Evolutionary conservation across 2,329 filamentous ascomycete species (phyloP).

Genomic region (Aspergillus luchuensis): DNA sequence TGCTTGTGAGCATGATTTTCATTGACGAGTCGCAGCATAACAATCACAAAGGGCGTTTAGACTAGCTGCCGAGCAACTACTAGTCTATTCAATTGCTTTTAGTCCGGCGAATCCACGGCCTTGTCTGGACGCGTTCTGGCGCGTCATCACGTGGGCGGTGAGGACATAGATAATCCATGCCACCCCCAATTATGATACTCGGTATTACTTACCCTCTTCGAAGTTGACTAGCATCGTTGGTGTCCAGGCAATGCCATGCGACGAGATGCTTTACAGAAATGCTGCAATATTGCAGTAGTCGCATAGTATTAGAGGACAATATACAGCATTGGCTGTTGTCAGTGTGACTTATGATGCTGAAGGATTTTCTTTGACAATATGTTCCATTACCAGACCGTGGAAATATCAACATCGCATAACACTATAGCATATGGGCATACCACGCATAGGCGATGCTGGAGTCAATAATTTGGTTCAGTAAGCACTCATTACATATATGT

Average conservation of each 20-base stretch:
- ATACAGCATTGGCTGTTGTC: neutral
- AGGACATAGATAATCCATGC: neutral
- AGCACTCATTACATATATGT: no score
- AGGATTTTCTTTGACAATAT: neutral
- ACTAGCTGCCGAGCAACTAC: constrained; percentile 12
- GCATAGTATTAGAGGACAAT: no score
- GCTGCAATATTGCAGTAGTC: neutral
- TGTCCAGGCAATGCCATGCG: neutral
- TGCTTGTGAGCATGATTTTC: constrained; percentile 31
- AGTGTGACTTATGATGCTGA: no score
- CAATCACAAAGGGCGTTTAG: constrained; percentile 10
- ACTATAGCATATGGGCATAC: neutral
- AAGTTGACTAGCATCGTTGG: neutral
- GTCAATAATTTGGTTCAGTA: no score
- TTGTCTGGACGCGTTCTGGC: constrained; percentile 24
- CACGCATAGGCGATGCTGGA: no score
- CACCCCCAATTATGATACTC: neutral
- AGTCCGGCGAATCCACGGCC: neutral
- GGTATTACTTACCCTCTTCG: neutral
- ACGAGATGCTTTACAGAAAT: no score
- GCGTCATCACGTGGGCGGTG: constrained; percentile 29
- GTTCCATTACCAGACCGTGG: neutral
- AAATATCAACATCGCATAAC: neutral
- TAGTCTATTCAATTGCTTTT: neutral
- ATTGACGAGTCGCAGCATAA: neutral